These are phyloP conservation scores for Hippophae tibetana DNA, from an alignment of 306 rosid genomes.

Conservation along the genomic window DNA sequence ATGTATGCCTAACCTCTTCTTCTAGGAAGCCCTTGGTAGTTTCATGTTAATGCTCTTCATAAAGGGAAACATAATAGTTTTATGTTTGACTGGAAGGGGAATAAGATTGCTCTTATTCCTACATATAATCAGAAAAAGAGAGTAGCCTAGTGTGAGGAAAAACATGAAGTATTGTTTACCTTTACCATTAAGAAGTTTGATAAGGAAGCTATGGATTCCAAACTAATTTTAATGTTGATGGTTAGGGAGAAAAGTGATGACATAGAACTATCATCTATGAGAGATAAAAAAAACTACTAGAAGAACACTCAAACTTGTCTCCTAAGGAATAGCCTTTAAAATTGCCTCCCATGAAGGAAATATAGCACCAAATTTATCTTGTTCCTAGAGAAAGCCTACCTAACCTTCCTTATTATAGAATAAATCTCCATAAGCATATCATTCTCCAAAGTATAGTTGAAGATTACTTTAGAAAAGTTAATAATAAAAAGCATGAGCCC, in stretches of 20 bases:
- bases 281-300: background rate
- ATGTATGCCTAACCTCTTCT: background rate
- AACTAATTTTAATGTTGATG: too few species aligned
- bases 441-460: background rate
- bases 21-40: too few species aligned
- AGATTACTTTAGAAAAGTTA: background rate
- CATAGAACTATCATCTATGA: too few species aligned
- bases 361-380: background rate
- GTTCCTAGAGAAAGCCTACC: background rate
- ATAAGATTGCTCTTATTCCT: background rate
- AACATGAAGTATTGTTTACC: too few species aligned
- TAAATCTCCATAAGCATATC: background rate
- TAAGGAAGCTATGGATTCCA: too few species aligned
- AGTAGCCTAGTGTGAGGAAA: too few species aligned
- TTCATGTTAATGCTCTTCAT: background rate
- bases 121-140: too few species aligned
- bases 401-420: background rate
- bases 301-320: background rate
- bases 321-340: background rate
- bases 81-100: background rate
- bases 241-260: too few species aligned
- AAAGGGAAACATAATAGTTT: background rate
- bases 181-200: too few species aligned
- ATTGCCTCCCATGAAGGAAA: background rate
- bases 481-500: too few species aligned